Percentiles rank a stretch among this genome's conserved stretches.
Conservation (phyloP, 208 protist genomes). For the Wallacemonas rigidus region DNA sequence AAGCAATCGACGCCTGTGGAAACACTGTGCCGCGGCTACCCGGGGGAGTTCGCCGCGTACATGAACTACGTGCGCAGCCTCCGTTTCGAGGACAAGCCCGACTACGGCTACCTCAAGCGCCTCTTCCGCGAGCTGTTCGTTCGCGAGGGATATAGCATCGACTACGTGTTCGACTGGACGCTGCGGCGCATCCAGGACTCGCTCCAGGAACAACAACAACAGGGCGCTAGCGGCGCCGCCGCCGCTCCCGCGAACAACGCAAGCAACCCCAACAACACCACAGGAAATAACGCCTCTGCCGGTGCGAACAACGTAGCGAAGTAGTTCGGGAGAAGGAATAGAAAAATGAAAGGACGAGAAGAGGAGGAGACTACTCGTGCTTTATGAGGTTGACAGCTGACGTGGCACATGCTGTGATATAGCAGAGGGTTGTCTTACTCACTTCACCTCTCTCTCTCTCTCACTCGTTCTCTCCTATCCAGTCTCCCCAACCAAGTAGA, state of each 20-base stretch:
- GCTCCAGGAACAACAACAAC: slow-evolving; percentile 52
- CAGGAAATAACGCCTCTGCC: slow-evolving; percentile 21
- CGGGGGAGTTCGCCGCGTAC: slow-evolving; percentile 96
- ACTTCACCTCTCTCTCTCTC: no score
- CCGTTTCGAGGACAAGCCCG: slow-evolving; percentile 98
- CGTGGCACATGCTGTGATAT: no score
- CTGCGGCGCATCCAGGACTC: slow-evolving; percentile 80
- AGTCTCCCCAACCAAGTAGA: no score
- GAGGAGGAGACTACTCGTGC: no score
- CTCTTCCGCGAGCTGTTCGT: slow-evolving; percentile 99
- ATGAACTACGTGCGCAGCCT: slow-evolving; percentile 97
- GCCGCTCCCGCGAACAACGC: slow-evolving; percentile 9
- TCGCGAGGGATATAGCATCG: slow-evolving; percentile 96
- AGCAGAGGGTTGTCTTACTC: no score
- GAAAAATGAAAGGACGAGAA: background rate
- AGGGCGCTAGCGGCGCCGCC: slow-evolving; percentile 9
- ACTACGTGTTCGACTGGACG: slow-evolving; percentile 99
- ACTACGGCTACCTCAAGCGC: slow-evolving; percentile 98
- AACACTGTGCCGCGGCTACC: slow-evolving; percentile 95
- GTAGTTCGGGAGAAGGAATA: background rate
- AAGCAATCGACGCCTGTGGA: slow-evolving; percentile 97
- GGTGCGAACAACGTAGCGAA: slow-evolving; percentile 30
- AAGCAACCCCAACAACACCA: slow-evolving; percentile 10
- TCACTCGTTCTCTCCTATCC: no score
- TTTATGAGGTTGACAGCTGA: no score